A percentile compares a stretch with the other conserved stretches of the same genome.
phyloP scores from a whole-genome alignment of 306 rosid species.

The Potentilla sterilis region DNA sequence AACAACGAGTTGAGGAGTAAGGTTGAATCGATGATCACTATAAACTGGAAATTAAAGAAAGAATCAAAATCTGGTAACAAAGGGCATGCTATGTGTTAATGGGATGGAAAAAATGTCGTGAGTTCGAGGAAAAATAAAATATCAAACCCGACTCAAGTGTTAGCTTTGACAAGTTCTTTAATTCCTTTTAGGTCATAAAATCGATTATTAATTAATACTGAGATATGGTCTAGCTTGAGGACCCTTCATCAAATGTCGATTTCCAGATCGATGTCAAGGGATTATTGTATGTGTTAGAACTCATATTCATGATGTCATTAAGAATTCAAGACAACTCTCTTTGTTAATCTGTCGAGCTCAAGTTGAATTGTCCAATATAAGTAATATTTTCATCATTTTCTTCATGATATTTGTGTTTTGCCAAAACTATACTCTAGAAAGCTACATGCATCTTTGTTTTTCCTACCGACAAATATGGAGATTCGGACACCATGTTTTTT shows the following conservation, averaged over 20 bases:
- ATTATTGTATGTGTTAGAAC: background rate
- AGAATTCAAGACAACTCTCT: background rate
- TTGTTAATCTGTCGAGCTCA: constrained; percentile 1
- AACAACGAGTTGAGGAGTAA: no score
- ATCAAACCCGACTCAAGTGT: no score
- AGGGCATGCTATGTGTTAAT: no score
- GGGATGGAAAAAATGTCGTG: no score
- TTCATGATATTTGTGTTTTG: background rate
- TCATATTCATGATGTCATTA: background rate
- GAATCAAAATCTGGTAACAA: no score
- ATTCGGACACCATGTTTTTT: background rate
- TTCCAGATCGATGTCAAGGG: background rate
- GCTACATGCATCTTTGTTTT: background rate
- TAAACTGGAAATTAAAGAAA: no score
- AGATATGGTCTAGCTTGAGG: background rate
- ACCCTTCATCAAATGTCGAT: background rate
- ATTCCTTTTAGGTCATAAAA: background rate
- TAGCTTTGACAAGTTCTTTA: background rate
- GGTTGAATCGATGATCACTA: no score
- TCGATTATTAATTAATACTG: background rate
- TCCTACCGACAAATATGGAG: background rate
- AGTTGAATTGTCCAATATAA: background rate
- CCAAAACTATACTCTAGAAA: background rate
- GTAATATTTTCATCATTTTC: background rate
- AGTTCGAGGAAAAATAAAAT: no score